phyloP scores from a whole-genome alignment of 2,329 filamentous ascomycete genomes.

The Lecanosticta acicola region DNA sequence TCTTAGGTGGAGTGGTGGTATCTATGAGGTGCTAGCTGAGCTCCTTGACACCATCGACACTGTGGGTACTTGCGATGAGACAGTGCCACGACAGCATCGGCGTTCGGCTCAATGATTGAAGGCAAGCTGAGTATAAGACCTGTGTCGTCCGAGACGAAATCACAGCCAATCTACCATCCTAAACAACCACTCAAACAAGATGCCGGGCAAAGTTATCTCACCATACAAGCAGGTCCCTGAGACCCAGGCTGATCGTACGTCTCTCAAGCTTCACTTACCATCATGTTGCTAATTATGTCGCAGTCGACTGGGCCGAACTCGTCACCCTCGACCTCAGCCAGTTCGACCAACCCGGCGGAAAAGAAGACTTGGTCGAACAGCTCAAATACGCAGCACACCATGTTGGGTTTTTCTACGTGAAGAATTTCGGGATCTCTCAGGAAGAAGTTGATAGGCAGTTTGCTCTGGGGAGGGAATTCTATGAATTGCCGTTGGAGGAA shows the following conservation, averaged over 20 bases:
- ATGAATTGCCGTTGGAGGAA: constrained; percentile 51
- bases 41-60: constrained; percentile 19
- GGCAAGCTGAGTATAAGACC: not conserved
- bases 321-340: constrained; percentile 52
- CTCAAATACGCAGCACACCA: constrained; percentile 44
- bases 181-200: constrained; percentile 1
- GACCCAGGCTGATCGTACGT: constrained; percentile 28
- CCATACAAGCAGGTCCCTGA: constrained; percentile 31
- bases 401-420: constrained; percentile 59
- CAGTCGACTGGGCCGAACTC: constrained; percentile 48
- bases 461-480: constrained; percentile 54
- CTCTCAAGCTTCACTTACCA: not conserved
- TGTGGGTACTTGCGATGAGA: constrained; percentile 12
- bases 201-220: constrained; percentile 18
- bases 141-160: not conserved
- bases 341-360: constrained; percentile 50
- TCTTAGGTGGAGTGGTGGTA: not conserved
- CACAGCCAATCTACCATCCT: not conserved
- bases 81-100: not conserved
- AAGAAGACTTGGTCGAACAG: constrained; percentile 48
- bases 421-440: constrained; percentile 55
- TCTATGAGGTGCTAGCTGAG: constrained; percentile 19
- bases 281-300: not conserved
- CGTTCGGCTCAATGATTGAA: not conserved
- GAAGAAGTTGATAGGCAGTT: constrained; percentile 57